Evolutionary conservation across 2,329 filamentous ascomycete species (phyloP).

Genomic region (Zasmidium angulare): DNA sequence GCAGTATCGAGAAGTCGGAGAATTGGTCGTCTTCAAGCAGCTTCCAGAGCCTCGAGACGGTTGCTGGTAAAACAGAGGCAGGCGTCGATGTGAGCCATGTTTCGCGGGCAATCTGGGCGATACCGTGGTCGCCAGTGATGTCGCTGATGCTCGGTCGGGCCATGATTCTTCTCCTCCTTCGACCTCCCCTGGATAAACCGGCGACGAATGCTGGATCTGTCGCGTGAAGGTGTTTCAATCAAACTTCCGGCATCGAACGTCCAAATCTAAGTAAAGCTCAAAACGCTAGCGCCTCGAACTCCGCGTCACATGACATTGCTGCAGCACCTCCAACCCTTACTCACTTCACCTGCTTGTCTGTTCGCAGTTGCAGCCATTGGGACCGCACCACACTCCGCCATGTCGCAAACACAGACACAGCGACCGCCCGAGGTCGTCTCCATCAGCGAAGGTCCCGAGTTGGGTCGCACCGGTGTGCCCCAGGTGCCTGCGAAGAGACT

Average conservation of each 20-base stretch:
- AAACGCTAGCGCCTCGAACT: not conserved
- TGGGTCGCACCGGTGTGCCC: constrained; percentile 29
- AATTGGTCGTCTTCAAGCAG: constrained; percentile 80
- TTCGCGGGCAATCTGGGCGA: constrained; percentile 72
- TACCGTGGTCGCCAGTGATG: constrained; percentile 65
- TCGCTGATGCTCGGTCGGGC: constrained; percentile 66
- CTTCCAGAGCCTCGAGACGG: constrained; percentile 89
- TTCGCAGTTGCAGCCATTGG: constrained; percentile 2
- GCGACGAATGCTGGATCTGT: not conserved
- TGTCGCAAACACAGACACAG: constrained; percentile 21
- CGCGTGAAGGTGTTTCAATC: not conserved
- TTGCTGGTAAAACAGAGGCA: constrained; percentile 71
- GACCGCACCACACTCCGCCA: constrained; percentile 16
- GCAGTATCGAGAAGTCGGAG: constrained; percentile 70
- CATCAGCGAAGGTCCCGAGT: constrained; percentile 30
- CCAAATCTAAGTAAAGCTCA: not conserved
- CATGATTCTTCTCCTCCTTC: constrained; percentile 15
- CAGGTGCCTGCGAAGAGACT: constrained; percentile 70
- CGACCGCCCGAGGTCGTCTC: constrained; percentile 21
- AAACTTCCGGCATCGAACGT: not conserved
- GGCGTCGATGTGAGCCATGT: constrained; percentile 72
- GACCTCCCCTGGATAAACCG: not conserved
- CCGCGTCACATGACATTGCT: not conserved
- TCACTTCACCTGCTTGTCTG: constrained; percentile 3
- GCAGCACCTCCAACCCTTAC: not conserved